These are phyloP conservation scores for Ascoidea tarda DNA, from an alignment of 805 yeast genomes.

Conservation along the genomic window DNA sequence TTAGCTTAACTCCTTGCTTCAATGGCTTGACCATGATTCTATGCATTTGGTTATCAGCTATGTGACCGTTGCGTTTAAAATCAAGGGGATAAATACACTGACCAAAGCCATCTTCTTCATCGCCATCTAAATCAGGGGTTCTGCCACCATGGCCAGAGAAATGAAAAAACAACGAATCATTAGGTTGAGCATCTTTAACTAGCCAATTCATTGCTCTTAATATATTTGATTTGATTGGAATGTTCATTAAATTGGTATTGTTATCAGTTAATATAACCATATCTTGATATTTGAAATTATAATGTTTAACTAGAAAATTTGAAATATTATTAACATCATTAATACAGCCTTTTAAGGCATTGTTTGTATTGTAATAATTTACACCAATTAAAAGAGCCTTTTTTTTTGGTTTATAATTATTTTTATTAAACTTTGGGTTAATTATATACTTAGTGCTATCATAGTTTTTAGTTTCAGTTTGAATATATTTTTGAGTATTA, in stretches of 20 bases:
- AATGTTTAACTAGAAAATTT: constrained; percentile 23
- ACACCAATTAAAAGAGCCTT: constrained; percentile 72
- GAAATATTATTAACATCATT: constrained; percentile 51
- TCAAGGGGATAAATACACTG: constrained; percentile 66
- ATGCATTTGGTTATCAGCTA: constrained; percentile 66
- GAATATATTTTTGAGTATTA: too few species aligned
- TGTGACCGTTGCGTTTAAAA: constrained; percentile 49
- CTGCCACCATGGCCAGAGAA: constrained; percentile 85
- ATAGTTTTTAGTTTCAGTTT: too few species aligned
- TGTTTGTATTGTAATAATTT: constrained; percentile 55
- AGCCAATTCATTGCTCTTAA: constrained; percentile 74
- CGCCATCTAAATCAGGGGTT: constrained; percentile 53
- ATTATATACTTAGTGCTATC: too few species aligned
- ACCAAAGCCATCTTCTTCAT: constrained; percentile 62
- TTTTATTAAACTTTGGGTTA: too few species aligned
- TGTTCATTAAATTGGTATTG: constrained; percentile 27
- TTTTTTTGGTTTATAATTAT: constrained; percentile 49
- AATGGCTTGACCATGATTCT: constrained; percentile 55
- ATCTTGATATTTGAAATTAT: constrained; percentile 38
- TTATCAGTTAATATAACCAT: constrained; percentile 52
- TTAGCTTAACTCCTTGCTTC: constrained; percentile 60
- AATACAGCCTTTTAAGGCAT: constrained; percentile 62
- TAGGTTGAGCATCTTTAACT: constrained; percentile 55
- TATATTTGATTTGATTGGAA: constrained; percentile 62
- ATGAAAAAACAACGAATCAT: constrained; percentile 70